Percentiles rank a stretch among this genome's conserved stretches.
Conservation (phyloP, 768 basidiomycete species). For the Boletales sp. region DNA sequence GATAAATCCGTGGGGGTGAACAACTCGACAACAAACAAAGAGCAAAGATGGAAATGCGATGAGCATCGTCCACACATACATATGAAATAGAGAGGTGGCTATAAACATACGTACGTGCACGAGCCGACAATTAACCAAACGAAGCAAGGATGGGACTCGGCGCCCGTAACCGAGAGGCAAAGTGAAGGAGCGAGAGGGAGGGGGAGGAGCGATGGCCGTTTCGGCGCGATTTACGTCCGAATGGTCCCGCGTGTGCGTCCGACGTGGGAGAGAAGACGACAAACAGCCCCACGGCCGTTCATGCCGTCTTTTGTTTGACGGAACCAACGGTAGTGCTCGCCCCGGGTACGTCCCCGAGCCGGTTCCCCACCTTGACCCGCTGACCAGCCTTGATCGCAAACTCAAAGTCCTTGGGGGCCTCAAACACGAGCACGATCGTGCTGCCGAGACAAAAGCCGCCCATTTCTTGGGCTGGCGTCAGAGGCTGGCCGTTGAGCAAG, state of each 20-base stretch:
- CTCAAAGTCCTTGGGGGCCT: conserved; percentile 82
- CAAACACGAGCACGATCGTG: conserved; percentile 95
- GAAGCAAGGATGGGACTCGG: no score
- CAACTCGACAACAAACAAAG: no score
- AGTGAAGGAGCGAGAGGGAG: no score
- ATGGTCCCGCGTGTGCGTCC: no score
- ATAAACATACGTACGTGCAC: no score
- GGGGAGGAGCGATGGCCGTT: no score
- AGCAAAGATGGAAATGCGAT: not conserved
- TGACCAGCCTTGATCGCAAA: conserved; percentile 75
- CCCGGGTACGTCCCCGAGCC: conserved; percentile 55
- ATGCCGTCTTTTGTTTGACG: conserved; percentile 31
- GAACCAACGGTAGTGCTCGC: conserved; percentile 23
- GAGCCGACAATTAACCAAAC: no score
- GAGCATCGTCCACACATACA: not conserved
- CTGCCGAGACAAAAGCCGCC: conserved; percentile 95
- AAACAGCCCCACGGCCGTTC: not conserved
- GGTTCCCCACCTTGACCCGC: conserved; percentile 84
- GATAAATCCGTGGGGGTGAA: conserved; percentile 8
- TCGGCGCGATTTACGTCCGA: no score
- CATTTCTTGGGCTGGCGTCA: conserved; percentile 89
- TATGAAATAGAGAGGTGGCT: no score
- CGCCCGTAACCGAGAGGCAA: no score
- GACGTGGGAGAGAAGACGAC: no score
- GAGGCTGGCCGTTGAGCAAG: conserved; percentile 83